phyloP scores from a whole-genome alignment of 306 rosid genomes.

The Ziziphus jujuba region DNA sequence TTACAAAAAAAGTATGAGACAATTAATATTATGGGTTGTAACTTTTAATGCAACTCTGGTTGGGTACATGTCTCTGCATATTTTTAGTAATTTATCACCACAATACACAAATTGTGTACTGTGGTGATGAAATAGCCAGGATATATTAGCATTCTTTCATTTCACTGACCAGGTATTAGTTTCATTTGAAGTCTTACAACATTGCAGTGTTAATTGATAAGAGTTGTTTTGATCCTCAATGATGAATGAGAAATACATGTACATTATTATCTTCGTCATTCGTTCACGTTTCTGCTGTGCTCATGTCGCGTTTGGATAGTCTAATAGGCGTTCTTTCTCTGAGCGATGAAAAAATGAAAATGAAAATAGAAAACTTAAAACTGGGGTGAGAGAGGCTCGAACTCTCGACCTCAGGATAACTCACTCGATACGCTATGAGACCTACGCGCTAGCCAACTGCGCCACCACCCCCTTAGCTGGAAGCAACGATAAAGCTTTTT shows the following conservation, averaged over 20 bases:
- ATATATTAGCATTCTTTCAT: not conserved
- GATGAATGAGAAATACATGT: no score
- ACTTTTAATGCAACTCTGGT: not conserved
- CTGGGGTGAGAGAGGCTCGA: slow-evolving; percentile 65
- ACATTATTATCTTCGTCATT: no score
- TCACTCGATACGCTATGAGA: slow-evolving; percentile 48
- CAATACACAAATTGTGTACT: not conserved
- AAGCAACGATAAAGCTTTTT: no score
- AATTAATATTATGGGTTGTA: not conserved
- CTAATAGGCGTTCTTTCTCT: not conserved
- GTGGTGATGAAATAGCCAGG: slow-evolving; percentile 9
- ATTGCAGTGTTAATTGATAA: no score
- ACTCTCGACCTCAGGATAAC: slow-evolving; percentile 74
- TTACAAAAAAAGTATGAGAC: no score
- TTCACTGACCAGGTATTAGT: not conserved
- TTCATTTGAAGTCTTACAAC: not conserved
- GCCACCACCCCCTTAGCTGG: slow-evolving; percentile 60
- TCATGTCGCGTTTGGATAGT: no score
- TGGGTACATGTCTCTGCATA: not conserved
- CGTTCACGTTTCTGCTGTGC: no score
- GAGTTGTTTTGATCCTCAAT: no score
- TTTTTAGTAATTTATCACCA: no score
- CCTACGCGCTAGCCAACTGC: slow-evolving; percentile 82
- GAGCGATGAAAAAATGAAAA: not conserved
- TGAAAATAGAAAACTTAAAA: not conserved